phyloP scores from a whole-genome alignment of 108 stramenopile species.

The Fragilaria crotonensis region DNA sequence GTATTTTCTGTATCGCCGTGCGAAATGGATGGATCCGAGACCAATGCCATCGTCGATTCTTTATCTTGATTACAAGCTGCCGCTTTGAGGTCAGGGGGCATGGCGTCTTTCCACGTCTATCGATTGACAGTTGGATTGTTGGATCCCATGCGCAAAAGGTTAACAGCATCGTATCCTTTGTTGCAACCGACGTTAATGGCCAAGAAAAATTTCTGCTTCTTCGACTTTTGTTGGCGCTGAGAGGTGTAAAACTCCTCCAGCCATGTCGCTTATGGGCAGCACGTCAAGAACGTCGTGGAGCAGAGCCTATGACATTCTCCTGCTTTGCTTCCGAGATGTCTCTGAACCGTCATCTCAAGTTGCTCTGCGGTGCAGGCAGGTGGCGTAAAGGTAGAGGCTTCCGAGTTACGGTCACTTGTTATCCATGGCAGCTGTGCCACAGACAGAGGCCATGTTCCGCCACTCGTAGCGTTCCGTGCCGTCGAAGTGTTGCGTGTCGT shows the following conservation, averaged over 20 bases:
- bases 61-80: conserved; percentile 21
- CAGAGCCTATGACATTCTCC: conserved; percentile 2
- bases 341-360: not conserved
- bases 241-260: conserved; percentile 16
- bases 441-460: too few relatives aligned
- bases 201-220: conserved; percentile 2
- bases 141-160: conserved; percentile 45
- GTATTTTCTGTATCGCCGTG: too few relatives aligned
- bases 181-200: conserved; percentile 52
- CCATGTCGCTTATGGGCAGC: conserved; percentile 29
- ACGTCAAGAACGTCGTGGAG: conserved; percentile 16
- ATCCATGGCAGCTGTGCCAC: too few relatives aligned
- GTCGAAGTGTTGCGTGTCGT: too few relatives aligned
- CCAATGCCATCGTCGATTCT: too few relatives aligned
- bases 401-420: too few relatives aligned
- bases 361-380: not conserved
- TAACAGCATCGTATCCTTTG: conserved; percentile 61
- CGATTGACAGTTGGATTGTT: conserved; percentile 26
- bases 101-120: conserved; percentile 24
- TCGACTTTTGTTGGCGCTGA: not conserved
- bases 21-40: not conserved
- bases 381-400: too few relatives aligned
- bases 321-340: not conserved
- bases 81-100: not conserved
- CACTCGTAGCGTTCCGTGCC: too few relatives aligned